A percentile compares a stretch with the other conserved stretches of the same genome.
Evolutionary conservation across 2,329 filamentous ascomycete species (phyloP).

Genomic region (Aspergillus brunneoviolaceus): DNA sequence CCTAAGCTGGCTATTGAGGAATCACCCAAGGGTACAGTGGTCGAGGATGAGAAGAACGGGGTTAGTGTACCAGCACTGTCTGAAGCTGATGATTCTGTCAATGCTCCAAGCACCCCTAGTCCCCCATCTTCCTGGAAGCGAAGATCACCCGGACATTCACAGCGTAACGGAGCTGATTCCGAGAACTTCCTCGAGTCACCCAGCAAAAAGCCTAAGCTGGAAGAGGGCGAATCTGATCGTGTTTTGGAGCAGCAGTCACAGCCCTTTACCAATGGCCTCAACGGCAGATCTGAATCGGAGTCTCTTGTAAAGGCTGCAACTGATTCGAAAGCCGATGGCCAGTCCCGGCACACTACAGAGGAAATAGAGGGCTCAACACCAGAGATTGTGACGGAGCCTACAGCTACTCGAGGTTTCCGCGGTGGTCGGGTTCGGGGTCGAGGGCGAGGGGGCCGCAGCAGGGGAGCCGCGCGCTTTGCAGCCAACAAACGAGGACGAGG

Average conservation of each 20-base stretch:
- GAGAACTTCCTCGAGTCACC: constrained; percentile 18
- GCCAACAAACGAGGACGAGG: constrained; percentile 28
- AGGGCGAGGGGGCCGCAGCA: constrained; percentile 36
- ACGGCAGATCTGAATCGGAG: constrained; percentile 19
- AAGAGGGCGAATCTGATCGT: constrained; percentile 27
- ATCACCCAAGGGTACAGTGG: constrained; percentile 12
- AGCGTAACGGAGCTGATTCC: constrained; percentile 15
- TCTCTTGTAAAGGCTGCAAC: constrained; percentile 18
- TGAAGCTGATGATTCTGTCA: constrained; percentile 6
- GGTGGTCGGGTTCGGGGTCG: constrained; percentile 35
- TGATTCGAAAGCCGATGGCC: constrained; percentile 16
- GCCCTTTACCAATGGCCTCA: constrained; percentile 22
- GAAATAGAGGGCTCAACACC: constrained; percentile 23
- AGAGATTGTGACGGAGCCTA: constrained; percentile 20
- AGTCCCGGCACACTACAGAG: constrained; percentile 25
- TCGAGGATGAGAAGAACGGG: constrained; percentile 9
- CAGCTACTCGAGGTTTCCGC: constrained; percentile 25
- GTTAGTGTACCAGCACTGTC: background rate
- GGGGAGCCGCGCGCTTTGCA: constrained; percentile 26
- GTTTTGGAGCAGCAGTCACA: constrained; percentile 23
- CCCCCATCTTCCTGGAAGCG: constrained; percentile 25
- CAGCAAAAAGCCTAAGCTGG: constrained; percentile 34
- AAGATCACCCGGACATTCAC: constrained; percentile 26
- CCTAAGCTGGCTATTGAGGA: constrained; percentile 3
- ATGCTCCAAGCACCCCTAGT: constrained; percentile 17